phyloP scores from a whole-genome alignment of 805 yeast genomes.

The Starmerella potacharoeniae region DNA sequence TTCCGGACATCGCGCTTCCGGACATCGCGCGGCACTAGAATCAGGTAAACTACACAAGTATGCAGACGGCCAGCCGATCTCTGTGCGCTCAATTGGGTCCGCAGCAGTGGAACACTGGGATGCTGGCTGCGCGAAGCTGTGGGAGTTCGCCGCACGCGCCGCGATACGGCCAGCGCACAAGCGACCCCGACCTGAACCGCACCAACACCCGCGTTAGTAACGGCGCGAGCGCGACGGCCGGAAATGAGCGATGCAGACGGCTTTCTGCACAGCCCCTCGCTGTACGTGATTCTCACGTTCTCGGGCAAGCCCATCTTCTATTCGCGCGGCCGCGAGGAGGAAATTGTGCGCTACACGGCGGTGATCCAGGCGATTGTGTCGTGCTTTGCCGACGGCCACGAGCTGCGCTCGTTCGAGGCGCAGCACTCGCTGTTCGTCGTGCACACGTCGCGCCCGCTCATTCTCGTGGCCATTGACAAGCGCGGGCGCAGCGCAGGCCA shows the following conservation, averaged over 20 bases:
- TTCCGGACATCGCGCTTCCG: not conserved
- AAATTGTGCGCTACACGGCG: slow-evolving; percentile 19
- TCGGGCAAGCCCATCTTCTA: slow-evolving; percentile 25
- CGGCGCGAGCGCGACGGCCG: not conserved
- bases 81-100: too few relatives aligned
- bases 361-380: slow-evolving; percentile 24
- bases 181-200: too few relatives aligned
- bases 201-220: not conserved
- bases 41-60: too few relatives aligned
- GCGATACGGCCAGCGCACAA: too few relatives aligned
- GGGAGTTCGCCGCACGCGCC: too few relatives aligned
- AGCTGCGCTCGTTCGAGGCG: slow-evolving; percentile 38
- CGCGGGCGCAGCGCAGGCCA: slow-evolving; percentile 31
- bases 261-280: slow-evolving; percentile 4
- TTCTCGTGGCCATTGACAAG: slow-evolving; percentile 51
- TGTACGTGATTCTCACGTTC: slow-evolving; percentile 20
- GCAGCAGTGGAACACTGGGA: too few relatives aligned
- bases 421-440: slow-evolving; percentile 43
- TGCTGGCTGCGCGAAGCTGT: too few relatives aligned
- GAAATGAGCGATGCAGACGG: not conserved
- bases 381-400: slow-evolving; percentile 18
- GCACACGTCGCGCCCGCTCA: slow-evolving; percentile 53
- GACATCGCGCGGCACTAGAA: too few relatives aligned
- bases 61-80: too few relatives aligned
- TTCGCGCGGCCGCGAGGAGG: slow-evolving; percentile 18